Percentiles rank a stretch among this genome's conserved stretches.
phyloP scores from a whole-genome alignment of 768 basidiomycete species.

The Mrakia hoshinonis region DNA sequence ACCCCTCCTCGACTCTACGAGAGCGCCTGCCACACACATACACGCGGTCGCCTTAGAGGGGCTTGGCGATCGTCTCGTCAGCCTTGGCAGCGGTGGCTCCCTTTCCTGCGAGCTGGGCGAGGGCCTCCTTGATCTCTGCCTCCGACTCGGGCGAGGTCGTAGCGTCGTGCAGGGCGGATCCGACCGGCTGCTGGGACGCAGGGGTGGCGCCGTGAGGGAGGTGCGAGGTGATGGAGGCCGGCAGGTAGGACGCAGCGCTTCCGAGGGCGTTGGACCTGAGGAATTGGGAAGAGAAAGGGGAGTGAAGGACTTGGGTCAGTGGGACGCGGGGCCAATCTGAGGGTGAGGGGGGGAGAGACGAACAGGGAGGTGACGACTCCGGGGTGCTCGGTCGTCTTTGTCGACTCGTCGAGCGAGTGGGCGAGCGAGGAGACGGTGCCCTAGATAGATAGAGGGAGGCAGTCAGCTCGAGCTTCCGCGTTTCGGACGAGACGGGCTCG shows the following conservation, averaged over 20 bases:
- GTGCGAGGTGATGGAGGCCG: constrained; percentile 19
- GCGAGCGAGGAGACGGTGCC: constrained; percentile 4
- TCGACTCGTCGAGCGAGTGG: constrained; percentile 12
- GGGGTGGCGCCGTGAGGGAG: neutral
- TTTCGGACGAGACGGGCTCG: neutral
- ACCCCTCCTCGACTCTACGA: too few species aligned
- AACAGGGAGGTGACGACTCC: constrained; percentile 16
- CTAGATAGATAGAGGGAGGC: neutral
- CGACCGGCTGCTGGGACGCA: neutral
- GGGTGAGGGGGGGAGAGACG: neutral
- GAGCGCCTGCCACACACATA: too few species aligned
- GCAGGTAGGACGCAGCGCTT: neutral
- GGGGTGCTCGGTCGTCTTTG: constrained; percentile 20
- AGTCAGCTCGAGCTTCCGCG: neutral
- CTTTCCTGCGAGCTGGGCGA: neutral
- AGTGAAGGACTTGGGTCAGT: neutral
- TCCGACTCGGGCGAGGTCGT: neutral
- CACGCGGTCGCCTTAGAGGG: too few species aligned
- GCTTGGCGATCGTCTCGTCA: too few species aligned
- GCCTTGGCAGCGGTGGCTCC: neutral
- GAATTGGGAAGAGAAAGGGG: neutral
- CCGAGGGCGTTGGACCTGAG: constrained; percentile 16
- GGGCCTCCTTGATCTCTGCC: constrained; percentile 21
- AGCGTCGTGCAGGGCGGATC: constrained; percentile 14
- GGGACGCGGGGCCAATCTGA: neutral